Evolutionary conservation across 768 basidiomycete species (phyloP).

Genomic region (Saitozyma sp.): DNA sequence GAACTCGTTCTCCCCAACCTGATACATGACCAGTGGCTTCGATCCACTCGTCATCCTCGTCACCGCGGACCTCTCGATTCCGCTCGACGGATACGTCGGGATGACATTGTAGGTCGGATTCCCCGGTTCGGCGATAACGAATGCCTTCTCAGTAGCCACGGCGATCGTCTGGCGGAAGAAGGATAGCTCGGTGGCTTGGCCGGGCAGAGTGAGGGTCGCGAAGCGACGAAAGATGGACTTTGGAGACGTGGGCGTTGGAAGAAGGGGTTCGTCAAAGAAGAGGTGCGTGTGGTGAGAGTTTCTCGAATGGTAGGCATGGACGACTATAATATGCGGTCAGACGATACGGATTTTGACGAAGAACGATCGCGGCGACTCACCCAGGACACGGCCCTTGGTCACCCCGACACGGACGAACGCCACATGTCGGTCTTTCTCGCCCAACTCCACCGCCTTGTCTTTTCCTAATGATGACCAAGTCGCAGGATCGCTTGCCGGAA

Average conservation of each 20-base stretch:
- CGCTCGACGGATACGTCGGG: conserved; percentile 26
- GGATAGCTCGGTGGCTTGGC: conserved; percentile 36
- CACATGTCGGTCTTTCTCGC: conserved; percentile 22
- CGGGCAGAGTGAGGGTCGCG: conserved; percentile 30
- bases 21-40: conserved; percentile 43
- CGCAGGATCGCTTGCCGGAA: conserved; percentile 36
- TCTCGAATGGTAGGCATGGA: conserved; percentile 26
- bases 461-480: conserved; percentile 31
- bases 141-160: conserved; percentile 28
- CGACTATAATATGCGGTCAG: conserved; percentile 15
- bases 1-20: conserved; percentile 46
- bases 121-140: conserved; percentile 46
- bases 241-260: not conserved
- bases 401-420: conserved; percentile 35
- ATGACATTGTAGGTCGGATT: conserved; percentile 36
- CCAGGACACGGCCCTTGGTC: conserved; percentile 36
- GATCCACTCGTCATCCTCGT: conserved; percentile 23
- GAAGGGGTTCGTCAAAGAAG: conserved; percentile 38
- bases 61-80: conserved; percentile 19
- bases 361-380: conserved; percentile 12
- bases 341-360: not conserved
- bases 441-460: conserved; percentile 20
- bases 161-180: conserved; percentile 47
- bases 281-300: conserved; percentile 36
- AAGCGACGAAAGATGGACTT: conserved; percentile 30